phyloP scores from a whole-genome alignment of 2,329 filamentous ascomycete genomes.

The Trichoderma asperellum region DNA sequence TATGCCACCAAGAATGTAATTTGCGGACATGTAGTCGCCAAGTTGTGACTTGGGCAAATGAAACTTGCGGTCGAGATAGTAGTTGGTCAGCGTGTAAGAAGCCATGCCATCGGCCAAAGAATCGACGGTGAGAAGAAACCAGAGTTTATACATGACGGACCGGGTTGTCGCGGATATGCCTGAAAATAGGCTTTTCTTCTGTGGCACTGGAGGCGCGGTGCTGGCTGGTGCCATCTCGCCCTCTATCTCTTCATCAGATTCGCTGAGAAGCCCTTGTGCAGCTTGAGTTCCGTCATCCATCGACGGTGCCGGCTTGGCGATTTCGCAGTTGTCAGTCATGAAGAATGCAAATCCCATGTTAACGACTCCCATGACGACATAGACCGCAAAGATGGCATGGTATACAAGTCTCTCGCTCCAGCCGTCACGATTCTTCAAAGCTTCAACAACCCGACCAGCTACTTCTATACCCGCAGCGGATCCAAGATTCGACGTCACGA shows the following conservation, averaged over 20 bases:
- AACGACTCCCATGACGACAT: slow-evolving; percentile 57
- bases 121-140: slow-evolving; percentile 67
- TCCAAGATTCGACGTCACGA: slow-evolving; percentile 59
- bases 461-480: slow-evolving; percentile 57
- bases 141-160: slow-evolving; percentile 64
- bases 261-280: slow-evolving; percentile 34
- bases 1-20: slow-evolving; percentile 58
- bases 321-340: slow-evolving; percentile 57
- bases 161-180: slow-evolving; percentile 62
- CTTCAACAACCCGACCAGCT: slow-evolving; percentile 56
- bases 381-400: slow-evolving; percentile 62
- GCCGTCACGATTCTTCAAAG: slow-evolving; percentile 48
- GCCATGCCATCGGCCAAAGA: slow-evolving; percentile 69
- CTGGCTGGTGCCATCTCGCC: slow-evolving; percentile 19
- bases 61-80: slow-evolving; percentile 62
- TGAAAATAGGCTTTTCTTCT: slow-evolving; percentile 42
- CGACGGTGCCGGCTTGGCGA: slow-evolving; percentile 32
- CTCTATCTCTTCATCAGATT: slow-evolving; percentile 33
- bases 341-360: slow-evolving; percentile 53
- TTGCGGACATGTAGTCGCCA: slow-evolving; percentile 60
- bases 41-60: slow-evolving; percentile 59
- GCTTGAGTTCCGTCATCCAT: slow-evolving; percentile 2
- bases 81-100: slow-evolving; percentile 60
- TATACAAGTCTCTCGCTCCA: slow-evolving; percentile 58
- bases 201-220: not conserved